Conservation (phyloP, 2,329 filamentous ascomycete species). For the Xylariales sp. region DNA sequence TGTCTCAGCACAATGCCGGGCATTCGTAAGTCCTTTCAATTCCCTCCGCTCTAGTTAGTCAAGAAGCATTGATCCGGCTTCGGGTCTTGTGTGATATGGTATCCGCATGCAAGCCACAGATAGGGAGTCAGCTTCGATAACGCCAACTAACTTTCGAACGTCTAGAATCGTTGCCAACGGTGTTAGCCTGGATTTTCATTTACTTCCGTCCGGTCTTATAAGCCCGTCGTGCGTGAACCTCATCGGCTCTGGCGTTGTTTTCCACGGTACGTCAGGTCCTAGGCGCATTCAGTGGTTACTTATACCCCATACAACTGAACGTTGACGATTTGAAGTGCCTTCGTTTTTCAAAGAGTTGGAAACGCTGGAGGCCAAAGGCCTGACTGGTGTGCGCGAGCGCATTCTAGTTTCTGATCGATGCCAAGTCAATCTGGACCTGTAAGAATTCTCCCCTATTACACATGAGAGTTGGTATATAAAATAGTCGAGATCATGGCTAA, state of each 20-base stretch:
- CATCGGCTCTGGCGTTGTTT: conserved; percentile 27
- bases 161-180: conserved; percentile 21
- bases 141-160: neutral
- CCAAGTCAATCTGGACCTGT: conserved; percentile 32
- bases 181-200: conserved; percentile 20
- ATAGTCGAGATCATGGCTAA: neutral
- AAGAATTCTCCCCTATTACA: neutral
- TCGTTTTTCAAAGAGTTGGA: conserved; percentile 29
- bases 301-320: neutral
- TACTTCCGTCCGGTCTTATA: conserved; percentile 22
- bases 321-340: conserved; percentile 10
- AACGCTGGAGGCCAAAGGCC: conserved; percentile 23
- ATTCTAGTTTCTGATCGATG: conserved; percentile 30
- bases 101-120: neutral
- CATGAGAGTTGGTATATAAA: too few species aligned
- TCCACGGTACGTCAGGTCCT: conserved; percentile 14
- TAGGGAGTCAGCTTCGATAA: neutral
- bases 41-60: too few species aligned
- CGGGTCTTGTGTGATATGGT: neutral
- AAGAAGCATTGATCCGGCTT: neutral
- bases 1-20: conserved; percentile 13
- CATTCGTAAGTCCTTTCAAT: conserved; percentile 20
- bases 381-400: conserved; percentile 17
- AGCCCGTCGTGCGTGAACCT: conserved; percentile 26
- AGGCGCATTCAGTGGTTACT: neutral